These are phyloP conservation scores for Kwoniella sp. DNA, from an alignment of 768 basidiomycete species.

Conservation along the genomic window DNA sequence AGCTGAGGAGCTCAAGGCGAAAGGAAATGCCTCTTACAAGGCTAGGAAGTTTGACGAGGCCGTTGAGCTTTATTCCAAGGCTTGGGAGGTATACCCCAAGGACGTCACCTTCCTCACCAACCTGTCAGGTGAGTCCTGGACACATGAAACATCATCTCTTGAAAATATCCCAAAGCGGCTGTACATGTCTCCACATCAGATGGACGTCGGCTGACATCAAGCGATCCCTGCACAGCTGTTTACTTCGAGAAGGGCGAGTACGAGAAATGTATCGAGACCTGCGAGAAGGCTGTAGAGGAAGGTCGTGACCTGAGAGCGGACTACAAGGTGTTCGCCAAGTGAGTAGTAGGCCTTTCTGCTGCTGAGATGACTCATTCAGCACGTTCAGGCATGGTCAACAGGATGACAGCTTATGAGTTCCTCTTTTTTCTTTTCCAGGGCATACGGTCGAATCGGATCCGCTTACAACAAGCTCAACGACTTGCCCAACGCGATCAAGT, in stretches of 20 bases:
- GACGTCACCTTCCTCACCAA: conserved; percentile 94
- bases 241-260: conserved; percentile 93
- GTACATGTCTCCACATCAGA: background rate
- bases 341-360: too few species aligned
- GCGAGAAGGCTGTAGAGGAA: conserved; percentile 95
- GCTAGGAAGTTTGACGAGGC: conserved; percentile 79
- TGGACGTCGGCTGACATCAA: background rate
- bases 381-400: background rate
- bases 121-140: conserved; percentile 68
- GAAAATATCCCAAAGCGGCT: too few species aligned
- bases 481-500: conserved; percentile 76
- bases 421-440: conserved; percentile 58
- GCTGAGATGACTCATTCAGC: background rate
- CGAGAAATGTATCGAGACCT: conserved; percentile 84
- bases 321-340: conserved; percentile 91
- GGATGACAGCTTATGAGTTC: too few species aligned
- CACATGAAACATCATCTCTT: too few species aligned
- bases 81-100: conserved; percentile 91
- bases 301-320: conserved; percentile 88
- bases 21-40: conserved; percentile 81
- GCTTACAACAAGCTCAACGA: conserved; percentile 83
- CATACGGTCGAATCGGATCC: conserved; percentile 83
- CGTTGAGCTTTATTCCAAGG: conserved; percentile 72
- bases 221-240: conserved; percentile 64
- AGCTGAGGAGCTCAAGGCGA: conserved; percentile 76